A percentile compares a stretch with the other conserved stretches of the same genome.
phyloP scores from a whole-genome alignment of 2,329 filamentous ascomycete genomes.

The Alternaria hordeiaustralica region DNA sequence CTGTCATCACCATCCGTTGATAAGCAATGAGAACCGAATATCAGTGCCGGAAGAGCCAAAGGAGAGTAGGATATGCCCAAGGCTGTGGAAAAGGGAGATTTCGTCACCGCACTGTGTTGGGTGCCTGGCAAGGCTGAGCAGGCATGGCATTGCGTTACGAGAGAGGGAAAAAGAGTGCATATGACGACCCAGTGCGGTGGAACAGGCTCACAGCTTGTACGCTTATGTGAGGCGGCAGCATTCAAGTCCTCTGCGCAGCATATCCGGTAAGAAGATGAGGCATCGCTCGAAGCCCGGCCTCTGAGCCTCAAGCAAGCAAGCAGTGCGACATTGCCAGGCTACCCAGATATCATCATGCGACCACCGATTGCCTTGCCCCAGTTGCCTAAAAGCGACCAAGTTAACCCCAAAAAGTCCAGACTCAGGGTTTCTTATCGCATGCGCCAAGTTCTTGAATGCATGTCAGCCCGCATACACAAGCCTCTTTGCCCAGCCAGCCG shows the following conservation, averaged over 20 bases:
- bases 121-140: constrained; percentile 12
- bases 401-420: background rate
- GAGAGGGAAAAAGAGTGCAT: background rate
- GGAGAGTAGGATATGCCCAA: constrained; percentile 13
- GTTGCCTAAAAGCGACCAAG: background rate
- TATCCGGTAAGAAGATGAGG: background rate
- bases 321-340: background rate
- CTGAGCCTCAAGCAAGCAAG: background rate
- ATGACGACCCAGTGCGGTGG: background rate
- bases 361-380: no score
- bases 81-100: constrained; percentile 25
- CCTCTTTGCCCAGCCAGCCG: constrained; percentile 25
- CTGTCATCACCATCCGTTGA: constrained; percentile 12
- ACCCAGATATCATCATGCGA: background rate
- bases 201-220: background rate
- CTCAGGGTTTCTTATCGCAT: background rate
- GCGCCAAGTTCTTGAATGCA: constrained; percentile 12
- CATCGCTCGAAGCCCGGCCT: background rate
- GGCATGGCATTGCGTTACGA: background rate
- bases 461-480: constrained; percentile 27
- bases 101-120: constrained; percentile 23
- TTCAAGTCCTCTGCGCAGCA: background rate
- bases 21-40: background rate
- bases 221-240: background rate
- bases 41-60: constrained; percentile 8